phyloP scores from a whole-genome alignment of 129 eudicot species.

The Chrysanthemum seticuspe region DNA sequence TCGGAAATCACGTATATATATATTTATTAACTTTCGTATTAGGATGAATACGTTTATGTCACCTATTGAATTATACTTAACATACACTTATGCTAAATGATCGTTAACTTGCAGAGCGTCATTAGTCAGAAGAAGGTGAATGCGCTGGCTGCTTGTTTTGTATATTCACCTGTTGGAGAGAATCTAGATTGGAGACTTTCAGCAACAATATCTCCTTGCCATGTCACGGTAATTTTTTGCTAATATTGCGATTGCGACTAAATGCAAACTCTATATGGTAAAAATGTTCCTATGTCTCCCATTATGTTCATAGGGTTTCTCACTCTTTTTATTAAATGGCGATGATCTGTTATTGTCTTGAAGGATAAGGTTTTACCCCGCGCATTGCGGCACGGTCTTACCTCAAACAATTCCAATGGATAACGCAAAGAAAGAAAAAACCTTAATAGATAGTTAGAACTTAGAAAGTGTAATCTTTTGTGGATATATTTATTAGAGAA shows the following conservation, averaged over 20 bases:
- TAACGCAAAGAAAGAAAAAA: no score
- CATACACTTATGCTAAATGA: constrained; percentile 13
- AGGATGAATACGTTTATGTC: constrained; percentile 10
- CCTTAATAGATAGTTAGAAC: no score
- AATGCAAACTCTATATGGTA: not conserved
- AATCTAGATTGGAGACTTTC: constrained; percentile 93
- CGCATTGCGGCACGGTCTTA: no score
- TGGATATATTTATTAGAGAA: no score
- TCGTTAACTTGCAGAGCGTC: constrained; percentile 66
- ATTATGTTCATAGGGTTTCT: not conserved
- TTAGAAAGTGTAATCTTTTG: no score
- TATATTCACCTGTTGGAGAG: constrained; percentile 77
- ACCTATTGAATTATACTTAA: constrained; percentile 10
- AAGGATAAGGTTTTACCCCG: not conserved
- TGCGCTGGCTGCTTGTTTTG: constrained; percentile 89
- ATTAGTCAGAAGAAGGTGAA: constrained; percentile 75
- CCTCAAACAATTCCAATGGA: no score
- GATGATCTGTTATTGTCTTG: constrained; percentile 10
- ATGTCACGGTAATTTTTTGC: constrained; percentile 73
- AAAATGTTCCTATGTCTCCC: not conserved
- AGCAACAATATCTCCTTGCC: constrained; percentile 96
- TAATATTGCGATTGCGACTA: constrained; percentile 13
- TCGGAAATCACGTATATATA: not conserved
- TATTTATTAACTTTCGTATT: not conserved
- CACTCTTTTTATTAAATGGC: not conserved